Evolutionary conservation across 1,284 basidiomycete genomes (phyloP).

Genomic region (Earliella scabrosa): DNA sequence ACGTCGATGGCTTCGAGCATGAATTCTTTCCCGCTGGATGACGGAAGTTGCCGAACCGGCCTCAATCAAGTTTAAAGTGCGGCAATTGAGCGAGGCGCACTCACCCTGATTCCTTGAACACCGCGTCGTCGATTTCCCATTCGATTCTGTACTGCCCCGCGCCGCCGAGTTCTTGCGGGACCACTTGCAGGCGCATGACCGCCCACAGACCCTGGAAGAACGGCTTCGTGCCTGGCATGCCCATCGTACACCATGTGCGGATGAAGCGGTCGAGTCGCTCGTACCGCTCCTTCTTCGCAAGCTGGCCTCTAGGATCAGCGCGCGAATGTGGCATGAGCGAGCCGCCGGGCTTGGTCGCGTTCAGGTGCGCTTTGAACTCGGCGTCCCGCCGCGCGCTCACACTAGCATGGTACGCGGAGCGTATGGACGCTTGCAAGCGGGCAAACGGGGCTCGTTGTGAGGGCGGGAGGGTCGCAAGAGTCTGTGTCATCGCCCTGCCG

Average conservation of each 20-base stretch:
- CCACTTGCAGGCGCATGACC: slow-evolving; percentile 71
- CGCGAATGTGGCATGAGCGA: slow-evolving; percentile 73
- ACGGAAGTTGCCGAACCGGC: slow-evolving; percentile 23
- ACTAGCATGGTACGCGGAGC: slow-evolving; percentile 75
- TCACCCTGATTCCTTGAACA: slow-evolving; percentile 84
- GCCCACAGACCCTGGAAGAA: slow-evolving; percentile 82
- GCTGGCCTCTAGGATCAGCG: slow-evolving; percentile 57
- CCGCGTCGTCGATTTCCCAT: slow-evolving; percentile 85
- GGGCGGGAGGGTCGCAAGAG: slow-evolving; percentile 71
- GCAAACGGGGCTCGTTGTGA: slow-evolving; percentile 79
- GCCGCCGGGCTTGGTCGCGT: slow-evolving; percentile 71
- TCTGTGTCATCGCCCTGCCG: slow-evolving; percentile 77
- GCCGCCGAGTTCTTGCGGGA: slow-evolving; percentile 74
- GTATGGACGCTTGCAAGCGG: slow-evolving; percentile 75
- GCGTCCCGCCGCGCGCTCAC: slow-evolving; percentile 70
- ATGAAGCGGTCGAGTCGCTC: slow-evolving; percentile 74
- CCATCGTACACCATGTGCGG: slow-evolving; percentile 75
- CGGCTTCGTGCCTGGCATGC: slow-evolving; percentile 80
- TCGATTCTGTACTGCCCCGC: slow-evolving; percentile 67
- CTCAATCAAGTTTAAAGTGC: slow-evolving; percentile 22
- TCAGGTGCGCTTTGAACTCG: slow-evolving; percentile 77
- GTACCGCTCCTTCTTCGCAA: slow-evolving; percentile 75
- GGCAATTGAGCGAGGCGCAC: slow-evolving; percentile 37
- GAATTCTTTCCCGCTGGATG: slow-evolving; percentile 75
- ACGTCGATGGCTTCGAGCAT: slow-evolving; percentile 83